A percentile compares a stretch with the other conserved stretches of the same genome.
Conservation (phyloP, 2,329 filamentous ascomycete species). For the Helotiales sp. region DNA sequence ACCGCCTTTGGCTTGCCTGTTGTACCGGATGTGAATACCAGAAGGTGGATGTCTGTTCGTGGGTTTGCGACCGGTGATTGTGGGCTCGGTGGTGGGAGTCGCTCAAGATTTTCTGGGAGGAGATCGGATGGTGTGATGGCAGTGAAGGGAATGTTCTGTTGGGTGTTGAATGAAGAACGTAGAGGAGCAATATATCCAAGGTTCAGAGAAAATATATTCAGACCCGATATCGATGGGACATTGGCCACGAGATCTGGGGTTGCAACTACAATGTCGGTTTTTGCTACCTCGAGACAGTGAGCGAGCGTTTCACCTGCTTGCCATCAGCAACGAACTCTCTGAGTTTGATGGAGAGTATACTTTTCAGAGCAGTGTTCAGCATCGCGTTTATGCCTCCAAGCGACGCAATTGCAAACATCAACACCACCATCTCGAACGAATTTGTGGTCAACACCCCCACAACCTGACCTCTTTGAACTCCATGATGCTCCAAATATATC, state of each 20-base stretch:
- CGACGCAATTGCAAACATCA: constrained; percentile 45
- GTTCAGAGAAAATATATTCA: constrained; percentile 38
- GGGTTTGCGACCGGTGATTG: constrained; percentile 38
- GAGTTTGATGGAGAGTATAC: constrained; percentile 28
- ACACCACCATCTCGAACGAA: constrained; percentile 48
- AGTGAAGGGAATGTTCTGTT: constrained; percentile 1
- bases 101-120: constrained; percentile 22
- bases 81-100: constrained; percentile 19
- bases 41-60: constrained; percentile 37
- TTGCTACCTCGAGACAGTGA: constrained; percentile 45
- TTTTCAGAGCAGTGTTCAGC: constrained; percentile 47
- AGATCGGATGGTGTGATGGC: constrained; percentile 8
- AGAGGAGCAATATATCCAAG: constrained; percentile 32
- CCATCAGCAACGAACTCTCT: constrained; percentile 21
- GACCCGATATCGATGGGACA: constrained; percentile 20
- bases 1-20: constrained; percentile 48
- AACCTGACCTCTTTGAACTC: constrained; percentile 40
- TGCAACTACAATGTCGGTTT: constrained; percentile 42
- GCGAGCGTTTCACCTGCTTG: constrained; percentile 42
- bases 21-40: constrained; percentile 51
- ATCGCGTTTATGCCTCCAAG: constrained; percentile 45
- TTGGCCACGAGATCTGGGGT: constrained; percentile 43
- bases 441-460: constrained; percentile 49
- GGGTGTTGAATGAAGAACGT: constrained; percentile 32
- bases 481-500: constrained; percentile 39